A percentile compares a stretch with the other conserved stretches of the same genome.
Conservation (phyloP, 148 eudicot genomes). For the Polygonum aviculare region DNA sequence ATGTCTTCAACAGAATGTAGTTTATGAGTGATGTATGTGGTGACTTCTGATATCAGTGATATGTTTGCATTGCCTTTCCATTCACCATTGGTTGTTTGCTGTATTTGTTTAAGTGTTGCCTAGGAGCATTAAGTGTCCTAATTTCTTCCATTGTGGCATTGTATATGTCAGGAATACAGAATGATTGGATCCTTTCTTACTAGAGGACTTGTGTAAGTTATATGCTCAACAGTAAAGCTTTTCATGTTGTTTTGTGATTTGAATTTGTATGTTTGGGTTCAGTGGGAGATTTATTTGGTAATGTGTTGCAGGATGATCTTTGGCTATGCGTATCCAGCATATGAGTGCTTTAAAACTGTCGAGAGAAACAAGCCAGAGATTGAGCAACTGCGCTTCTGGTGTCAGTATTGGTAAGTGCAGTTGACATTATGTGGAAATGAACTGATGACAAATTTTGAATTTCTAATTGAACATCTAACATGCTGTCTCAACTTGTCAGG, state of each 20-base stretch:
- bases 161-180: conserved; percentile 42
- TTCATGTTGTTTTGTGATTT: background rate
- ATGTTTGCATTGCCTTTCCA: background rate
- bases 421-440: background rate
- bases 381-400: conserved; percentile 92
- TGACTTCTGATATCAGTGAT: background rate
- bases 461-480: conserved; percentile 1
- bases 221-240: background rate
- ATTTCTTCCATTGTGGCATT: conserved; percentile 13
- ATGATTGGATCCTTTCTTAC: conserved; percentile 87
- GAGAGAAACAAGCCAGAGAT: conserved; percentile 88
- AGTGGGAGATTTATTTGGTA: conserved; percentile 2
- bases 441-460: background rate
- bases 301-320: conserved; percentile 57
- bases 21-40: background rate
- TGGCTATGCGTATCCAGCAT: conserved; percentile 95
- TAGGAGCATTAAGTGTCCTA: conserved; percentile 4
- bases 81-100: background rate
- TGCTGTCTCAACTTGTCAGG: conserved; percentile 36
- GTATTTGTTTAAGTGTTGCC: background rate
- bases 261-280: background rate
- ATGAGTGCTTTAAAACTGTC: conserved; percentile 79
- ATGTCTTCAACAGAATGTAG: background rate
- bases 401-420: conserved; percentile 74
- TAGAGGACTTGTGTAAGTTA: conserved; percentile 78